Evolutionary conservation across 495 filamentous ascomycete genomes (phyloP), one percentile per base, ranked within the genome.

Genomic region (Filosporella fistucella): DNA sequence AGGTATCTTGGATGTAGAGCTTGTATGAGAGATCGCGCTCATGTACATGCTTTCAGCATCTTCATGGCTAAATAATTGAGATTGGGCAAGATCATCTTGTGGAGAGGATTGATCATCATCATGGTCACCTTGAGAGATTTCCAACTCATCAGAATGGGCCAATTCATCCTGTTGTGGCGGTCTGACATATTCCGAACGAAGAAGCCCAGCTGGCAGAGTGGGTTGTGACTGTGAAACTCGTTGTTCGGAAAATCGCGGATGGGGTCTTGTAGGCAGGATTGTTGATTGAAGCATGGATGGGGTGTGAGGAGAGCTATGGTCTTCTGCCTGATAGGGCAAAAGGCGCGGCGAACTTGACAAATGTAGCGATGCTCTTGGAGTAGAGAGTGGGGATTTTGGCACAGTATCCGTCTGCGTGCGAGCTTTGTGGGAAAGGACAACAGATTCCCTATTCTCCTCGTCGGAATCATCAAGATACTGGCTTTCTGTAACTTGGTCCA

Each of bases 41-140:
- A 96, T 91, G 54, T 97, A 97, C 82, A 99, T 85, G 65, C 93
- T 97, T 56, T 91, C 85, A 0, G 93, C 93, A 49, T 97, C 90
- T 47, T 94, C 89, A 46, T 94, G 85, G 43, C 80, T 91, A 61
- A 90, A 97, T 13, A 93, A 61, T 53, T 76, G 88, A 9, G 94
- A 97, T 50, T 87, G 58, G 16, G 75, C 67, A 13, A 88, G 74
- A 41, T 60, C 50, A 26, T 52, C 57, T 0, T 32, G 40, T 18
- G 54, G 47, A 1, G 58, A 49, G 1, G 43, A 25, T 20, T 22
- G 30, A 13, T 53, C 51, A 14, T 54, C 53, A 8, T 55, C 51
- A 10, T 35, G 44, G 21, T 45, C 43, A 32, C 22, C 51, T 29
- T 30, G 12, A 43, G 29, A 4, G n/a, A 11, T n/a, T 43, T 17